Evolutionary conservation across 108 stramenopile genomes (phyloP).

Genomic region (Cyclotella distinguenda): DNA sequence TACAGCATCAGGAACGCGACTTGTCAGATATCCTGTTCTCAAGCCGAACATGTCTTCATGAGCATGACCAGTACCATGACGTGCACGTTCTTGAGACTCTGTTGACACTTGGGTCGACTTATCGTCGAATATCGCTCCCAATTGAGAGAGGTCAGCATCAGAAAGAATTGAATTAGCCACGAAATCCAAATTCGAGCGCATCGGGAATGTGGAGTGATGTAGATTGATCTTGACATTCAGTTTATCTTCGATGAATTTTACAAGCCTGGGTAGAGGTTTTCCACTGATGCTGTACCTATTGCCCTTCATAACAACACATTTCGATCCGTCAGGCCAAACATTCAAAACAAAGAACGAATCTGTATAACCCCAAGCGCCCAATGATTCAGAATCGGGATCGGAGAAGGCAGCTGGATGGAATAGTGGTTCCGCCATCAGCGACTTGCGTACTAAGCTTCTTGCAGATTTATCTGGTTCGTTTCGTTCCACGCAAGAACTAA

Average conservation of each 20-base stretch:
- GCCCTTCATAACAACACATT: slow-evolving; percentile 73
- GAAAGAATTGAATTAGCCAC: slow-evolving; percentile 19
- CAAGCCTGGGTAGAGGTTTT: slow-evolving; percentile 55
- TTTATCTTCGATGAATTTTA: slow-evolving; percentile 77
- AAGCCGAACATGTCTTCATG: slow-evolving; percentile 79
- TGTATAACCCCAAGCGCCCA: slow-evolving; percentile 85
- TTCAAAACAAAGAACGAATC: slow-evolving; percentile 76
- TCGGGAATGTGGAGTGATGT: slow-evolving; percentile 29
- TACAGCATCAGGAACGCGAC: slow-evolving; percentile 82
- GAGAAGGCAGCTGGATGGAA: background rate
- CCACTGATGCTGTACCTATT: slow-evolving; percentile 64
- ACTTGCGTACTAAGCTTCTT: background rate
- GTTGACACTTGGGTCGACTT: slow-evolving; percentile 42
- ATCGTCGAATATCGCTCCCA: slow-evolving; percentile 16
- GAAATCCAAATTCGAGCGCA: background rate
- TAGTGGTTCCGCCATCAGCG: background rate
- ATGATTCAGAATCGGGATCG: slow-evolving; percentile 51
- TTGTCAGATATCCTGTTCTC: slow-evolving; percentile 48
- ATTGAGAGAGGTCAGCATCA: slow-evolving; percentile 11
- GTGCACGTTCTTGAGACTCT: slow-evolving; percentile 47
- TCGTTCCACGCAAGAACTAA: background rate
- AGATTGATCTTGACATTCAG: slow-evolving; percentile 62
- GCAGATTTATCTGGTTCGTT: background rate
- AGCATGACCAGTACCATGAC: slow-evolving; percentile 87
- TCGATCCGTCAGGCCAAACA: slow-evolving; percentile 38